Percentiles rank a stretch among this genome's conserved stretches.
phyloP scores from a whole-genome alignment of 1,284 basidiomycete genomes.

The Cutaneotrichosporon cyanovorans region DNA sequence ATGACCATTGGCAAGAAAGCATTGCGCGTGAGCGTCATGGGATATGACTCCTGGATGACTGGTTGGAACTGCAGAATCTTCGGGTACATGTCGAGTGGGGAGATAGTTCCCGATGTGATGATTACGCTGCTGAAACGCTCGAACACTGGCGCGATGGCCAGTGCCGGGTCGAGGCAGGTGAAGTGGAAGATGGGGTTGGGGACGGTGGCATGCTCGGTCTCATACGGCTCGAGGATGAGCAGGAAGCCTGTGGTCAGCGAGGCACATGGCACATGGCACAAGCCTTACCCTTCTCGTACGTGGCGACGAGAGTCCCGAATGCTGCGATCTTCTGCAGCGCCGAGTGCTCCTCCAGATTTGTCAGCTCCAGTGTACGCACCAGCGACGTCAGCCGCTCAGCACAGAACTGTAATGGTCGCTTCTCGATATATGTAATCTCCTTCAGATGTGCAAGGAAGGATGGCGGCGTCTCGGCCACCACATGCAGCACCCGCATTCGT shows the following conservation, averaged over 20 bases:
- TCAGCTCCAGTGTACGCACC: conserved; percentile 86
- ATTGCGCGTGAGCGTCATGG: conserved; percentile 95
- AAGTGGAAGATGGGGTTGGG: conserved; percentile 99
- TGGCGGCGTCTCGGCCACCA: conserved; percentile 98
- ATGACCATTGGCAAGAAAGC: conserved; percentile 98
- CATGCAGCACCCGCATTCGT: conserved; percentile 95
- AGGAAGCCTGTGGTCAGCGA: conserved; percentile 63
- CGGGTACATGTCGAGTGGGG: conserved; percentile 96
- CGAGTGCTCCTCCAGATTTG: conserved; percentile 81
- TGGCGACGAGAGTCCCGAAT: conserved; percentile 94
- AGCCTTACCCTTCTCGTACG: conserved; percentile 92
- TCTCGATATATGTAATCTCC: conserved; percentile 98
- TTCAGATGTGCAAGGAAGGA: conserved; percentile 98
- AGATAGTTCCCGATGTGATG: conserved; percentile 97
- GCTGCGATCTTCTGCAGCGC: conserved; percentile 90
- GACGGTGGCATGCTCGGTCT: conserved; percentile 96
- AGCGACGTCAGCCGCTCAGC: conserved; percentile 91
- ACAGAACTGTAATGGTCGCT: conserved; percentile 94
- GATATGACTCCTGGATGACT: conserved; percentile 92
- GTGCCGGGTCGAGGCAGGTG: conserved; percentile 94
- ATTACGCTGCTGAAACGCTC: conserved; percentile 97
- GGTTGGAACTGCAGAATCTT: conserved; percentile 99
- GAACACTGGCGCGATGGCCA: conserved; percentile 97
- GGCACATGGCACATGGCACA: too few species aligned
- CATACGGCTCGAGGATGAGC: conserved; percentile 95